These are phyloP conservation scores for Fraxinus cuspidata DNA, from an alignment of 257 asterid species.

Conservation along the genomic window DNA sequence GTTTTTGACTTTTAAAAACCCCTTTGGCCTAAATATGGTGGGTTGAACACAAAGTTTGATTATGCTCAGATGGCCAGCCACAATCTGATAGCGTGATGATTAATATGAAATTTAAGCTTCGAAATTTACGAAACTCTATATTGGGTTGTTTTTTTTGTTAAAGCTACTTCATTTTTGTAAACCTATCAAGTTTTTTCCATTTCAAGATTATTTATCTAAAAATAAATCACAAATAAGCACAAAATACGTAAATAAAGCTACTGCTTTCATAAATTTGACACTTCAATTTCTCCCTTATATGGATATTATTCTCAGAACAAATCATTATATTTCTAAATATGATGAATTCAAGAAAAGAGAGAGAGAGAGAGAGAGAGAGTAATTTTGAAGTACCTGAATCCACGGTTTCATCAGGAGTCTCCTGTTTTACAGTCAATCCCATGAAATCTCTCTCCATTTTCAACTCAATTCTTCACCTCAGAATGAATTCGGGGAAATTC, in stretches of 20 bases:
- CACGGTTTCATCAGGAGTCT: conserved; percentile 45
- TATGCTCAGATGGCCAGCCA: no score
- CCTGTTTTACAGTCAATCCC: conserved; percentile 70
- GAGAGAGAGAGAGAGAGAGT: background rate
- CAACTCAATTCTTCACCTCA: conserved; percentile 3
- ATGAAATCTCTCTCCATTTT: conserved; percentile 76
- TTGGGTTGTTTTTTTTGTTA: background rate
- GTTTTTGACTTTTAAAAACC: no score
- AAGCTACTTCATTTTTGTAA: background rate
- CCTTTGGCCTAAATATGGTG: no score
- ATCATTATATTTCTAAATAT: background rate
- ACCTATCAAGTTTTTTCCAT: background rate
- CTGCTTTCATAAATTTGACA: background rate
- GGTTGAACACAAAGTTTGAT: no score
- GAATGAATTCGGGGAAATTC: background rate
- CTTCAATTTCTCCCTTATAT: no score
- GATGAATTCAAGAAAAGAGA: conserved; percentile 10
- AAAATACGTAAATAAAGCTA: background rate
- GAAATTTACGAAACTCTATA: background rate
- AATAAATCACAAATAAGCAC: background rate
- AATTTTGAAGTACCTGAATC: conserved; percentile 46
- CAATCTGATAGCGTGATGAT: background rate
- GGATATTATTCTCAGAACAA: background rate
- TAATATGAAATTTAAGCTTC: background rate
- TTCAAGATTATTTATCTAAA: background rate